A percentile compares a stretch with the other conserved stretches of the same genome.
phyloP scores from a whole-genome alignment of 2,329 filamentous ascomycete species.

The Fusarium sp. region DNA sequence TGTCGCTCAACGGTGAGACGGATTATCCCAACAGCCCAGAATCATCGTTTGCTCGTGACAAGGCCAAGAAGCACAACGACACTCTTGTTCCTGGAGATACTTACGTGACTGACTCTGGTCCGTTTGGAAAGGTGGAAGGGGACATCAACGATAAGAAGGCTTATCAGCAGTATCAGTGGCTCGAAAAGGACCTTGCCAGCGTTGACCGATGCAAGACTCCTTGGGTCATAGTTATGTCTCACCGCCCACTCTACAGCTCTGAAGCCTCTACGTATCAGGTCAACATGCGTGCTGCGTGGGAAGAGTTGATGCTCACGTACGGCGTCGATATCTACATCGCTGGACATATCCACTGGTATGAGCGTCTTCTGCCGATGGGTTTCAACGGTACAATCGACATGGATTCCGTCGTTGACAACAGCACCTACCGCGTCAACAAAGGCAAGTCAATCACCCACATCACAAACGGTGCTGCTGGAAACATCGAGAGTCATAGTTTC shows the following conservation, averaged over 20 bases:
- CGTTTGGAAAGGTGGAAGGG: slow-evolving; percentile 55
- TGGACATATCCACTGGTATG: slow-evolving; percentile 39
- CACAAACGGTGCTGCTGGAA: slow-evolving; percentile 64
- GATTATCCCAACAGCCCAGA: slow-evolving; percentile 49
- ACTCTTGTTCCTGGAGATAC: slow-evolving; percentile 54
- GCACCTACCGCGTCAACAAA: slow-evolving; percentile 59
- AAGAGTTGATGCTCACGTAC: slow-evolving; percentile 55
- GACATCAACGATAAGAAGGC: slow-evolving; percentile 52
- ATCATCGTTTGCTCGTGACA: slow-evolving; percentile 45
- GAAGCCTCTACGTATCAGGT: slow-evolving; percentile 56
- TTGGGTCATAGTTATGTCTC: slow-evolving; percentile 61
- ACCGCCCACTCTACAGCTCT: slow-evolving; percentile 61
- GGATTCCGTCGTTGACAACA: slow-evolving; percentile 55
- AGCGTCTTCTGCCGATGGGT: slow-evolving; percentile 33
- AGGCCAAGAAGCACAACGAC: slow-evolving; percentile 52
- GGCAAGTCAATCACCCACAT: slow-evolving; percentile 61
- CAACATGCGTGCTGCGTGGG: slow-evolving; percentile 57
- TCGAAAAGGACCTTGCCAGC: slow-evolving; percentile 54
- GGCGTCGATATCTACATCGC: slow-evolving; percentile 59
- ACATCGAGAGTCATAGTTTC: slow-evolving; percentile 60
- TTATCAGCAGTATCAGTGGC: slow-evolving; percentile 60
- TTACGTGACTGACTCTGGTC: slow-evolving; percentile 59
- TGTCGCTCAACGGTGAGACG: slow-evolving; percentile 60
- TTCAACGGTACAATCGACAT: slow-evolving; percentile 52
- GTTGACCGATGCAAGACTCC: slow-evolving; percentile 58